Percentiles rank a stretch among this genome's conserved stretches.
These are phyloP conservation scores for Bretschneidera sinensis DNA, from an alignment of 345 rosid species.

Conservation along the genomic window DNA sequence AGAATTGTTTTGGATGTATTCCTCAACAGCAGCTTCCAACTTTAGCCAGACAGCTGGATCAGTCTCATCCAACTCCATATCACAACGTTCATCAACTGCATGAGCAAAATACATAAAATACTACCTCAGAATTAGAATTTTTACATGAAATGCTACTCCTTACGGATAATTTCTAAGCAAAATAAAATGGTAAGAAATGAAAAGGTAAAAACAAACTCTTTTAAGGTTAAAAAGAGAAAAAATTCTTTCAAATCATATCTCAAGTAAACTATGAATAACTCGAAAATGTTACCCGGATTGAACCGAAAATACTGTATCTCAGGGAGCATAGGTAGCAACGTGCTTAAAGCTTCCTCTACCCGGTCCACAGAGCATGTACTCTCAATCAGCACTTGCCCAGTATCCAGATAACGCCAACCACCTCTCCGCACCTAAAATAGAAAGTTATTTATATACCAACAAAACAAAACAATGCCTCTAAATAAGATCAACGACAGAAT, in stretches of 20 bases:
- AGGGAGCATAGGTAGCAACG: constrained; percentile 90
- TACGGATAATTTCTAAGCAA: not conserved
- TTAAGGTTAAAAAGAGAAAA: not conserved
- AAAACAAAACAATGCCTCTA: not conserved
- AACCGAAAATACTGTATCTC: constrained; percentile 89
- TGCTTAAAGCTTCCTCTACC: constrained; percentile 96
- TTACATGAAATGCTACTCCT: constrained; percentile 3
- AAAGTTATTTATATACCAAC: not conserved
- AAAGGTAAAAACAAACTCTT: not conserved
- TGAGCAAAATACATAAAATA: constrained; percentile 16
- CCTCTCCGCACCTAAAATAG: constrained; percentile 72
- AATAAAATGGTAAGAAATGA: constrained; percentile 4
- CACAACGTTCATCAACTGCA: constrained; percentile 94
- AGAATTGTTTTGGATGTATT: constrained; percentile 69
- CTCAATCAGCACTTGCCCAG: constrained; percentile 96
- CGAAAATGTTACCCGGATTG: constrained; percentile 63
- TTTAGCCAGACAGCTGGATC: constrained; percentile 94
- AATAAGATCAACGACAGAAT: not conserved
- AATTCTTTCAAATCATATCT: not conserved
- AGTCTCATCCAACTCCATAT: constrained; percentile 98
- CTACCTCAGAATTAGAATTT: constrained; percentile 11
- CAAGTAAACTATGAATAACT: constrained; percentile 2
- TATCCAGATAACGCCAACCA: constrained; percentile 98
- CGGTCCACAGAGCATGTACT: constrained; percentile 98
- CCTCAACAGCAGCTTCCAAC: constrained; percentile 79